Evolutionary conservation across 1,284 basidiomycete species (phyloP), one percentile per base, ranked within the genome.

Genomic region (Rhodofomes roseus): DNA sequence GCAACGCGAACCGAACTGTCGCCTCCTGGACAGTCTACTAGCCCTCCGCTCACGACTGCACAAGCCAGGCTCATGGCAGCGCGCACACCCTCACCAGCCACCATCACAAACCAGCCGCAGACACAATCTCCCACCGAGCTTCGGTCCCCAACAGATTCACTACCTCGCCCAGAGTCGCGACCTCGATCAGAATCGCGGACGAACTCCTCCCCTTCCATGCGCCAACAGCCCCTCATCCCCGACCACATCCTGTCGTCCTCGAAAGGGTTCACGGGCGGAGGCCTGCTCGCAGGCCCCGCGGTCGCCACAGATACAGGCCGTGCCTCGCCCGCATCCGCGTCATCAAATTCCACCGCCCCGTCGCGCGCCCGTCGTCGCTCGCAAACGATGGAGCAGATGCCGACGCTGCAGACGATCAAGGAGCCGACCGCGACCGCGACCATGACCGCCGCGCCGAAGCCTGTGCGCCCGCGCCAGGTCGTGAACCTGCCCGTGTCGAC

Each of bases 221-320:
- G 6, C 18, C 37, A 31, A 2, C 64, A 69, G 1, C 69, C 69
- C 1, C 65, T 73, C 41, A 60, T 73, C 2, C 58, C 65, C 1
- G 60, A 69, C 22, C 60, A 56, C 11, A 61, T 65, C 12, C 23
- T 59, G 9, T 54, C 54, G 22, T 53, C 54, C 22, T 54, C 61
- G 22, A 63, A 63, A 23, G 69, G 68, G 9, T 71, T 73, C 66
- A 71, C 70, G 3, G 70, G 70, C 11, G 64, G 65, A 6, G 71
- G 71, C 4, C 62, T 72, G 9, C 63, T 72, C 3, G 68, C 69
- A 7, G 62, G 37, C 16, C 4, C 58, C 16, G 55, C 56, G 4
- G 60, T 57, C 7, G 60, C 66, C 0, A 62, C 27, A 20, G 55
- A 60, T 1, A 14, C 46, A 9, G 55, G 23, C 22, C 41, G 44